Base-by-base conservation (phyloP, 1,139 yeast genomes). In the Debaryomyces robertsiae region DNA sequence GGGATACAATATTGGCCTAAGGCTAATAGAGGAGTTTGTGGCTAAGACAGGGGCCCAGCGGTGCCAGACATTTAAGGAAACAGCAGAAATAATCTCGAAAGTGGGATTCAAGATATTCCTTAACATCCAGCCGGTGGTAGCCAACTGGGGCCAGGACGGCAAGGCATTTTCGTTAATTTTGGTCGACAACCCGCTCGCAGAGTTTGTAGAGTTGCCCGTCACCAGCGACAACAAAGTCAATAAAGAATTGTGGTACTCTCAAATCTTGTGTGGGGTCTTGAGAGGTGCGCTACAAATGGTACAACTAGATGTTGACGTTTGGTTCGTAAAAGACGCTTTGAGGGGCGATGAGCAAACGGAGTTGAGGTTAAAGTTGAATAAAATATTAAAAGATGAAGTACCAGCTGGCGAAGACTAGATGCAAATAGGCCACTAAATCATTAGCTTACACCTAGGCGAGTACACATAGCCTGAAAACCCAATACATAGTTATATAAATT, bases 231-330 rank as follows among this genome's bases (percentile, higher is more conserved):
- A 82, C 29, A 77, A 77, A 47, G 87, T 94, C 3, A 69, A 69
- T 43, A 78, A 77, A 49, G 90, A 86, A 53, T 69, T 93, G 42
- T 93, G 98, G 98, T 93, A 90, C 58, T 86, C 95, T 2, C 95
- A 93, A 57, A 77, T 93, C 3, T 67, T 90, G 29, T 87, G 94
- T 50, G 99, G 99, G 11, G 94, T 93, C 2, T 65, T 93, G 40
- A 77, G 89, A 42, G 98, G 98, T 3, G 93, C 96, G 0, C 67
- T 93, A 43, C 96, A 91, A 55, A 91, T 91, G 98, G 96, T 93
- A 2, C 98, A 93, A 59, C 68, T 93, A 54, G 96, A 91, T 47
- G 91, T 91, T 42, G 96, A 91, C 44, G 90, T 84, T 3, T 72
- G 69, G 52, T 93, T 91, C 60, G 78, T 88, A 3, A 80, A 83